Evolutionary conservation across 257 asterid genomes (phyloP).

Genomic region (Solanum paucissectum): DNA sequence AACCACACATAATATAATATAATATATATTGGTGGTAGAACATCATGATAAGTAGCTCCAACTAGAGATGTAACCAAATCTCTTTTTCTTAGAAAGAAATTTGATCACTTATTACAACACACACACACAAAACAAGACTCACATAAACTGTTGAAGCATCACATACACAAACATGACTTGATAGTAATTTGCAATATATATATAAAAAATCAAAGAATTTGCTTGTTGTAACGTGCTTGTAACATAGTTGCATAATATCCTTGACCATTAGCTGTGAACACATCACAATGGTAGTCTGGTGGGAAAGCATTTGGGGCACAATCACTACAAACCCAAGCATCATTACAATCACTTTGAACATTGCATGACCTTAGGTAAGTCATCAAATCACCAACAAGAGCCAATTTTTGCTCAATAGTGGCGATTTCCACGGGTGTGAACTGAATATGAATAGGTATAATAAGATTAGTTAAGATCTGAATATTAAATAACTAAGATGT

Average conservation of each 20-base stretch:
- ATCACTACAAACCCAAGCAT: neutral
- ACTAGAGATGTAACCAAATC: neutral
- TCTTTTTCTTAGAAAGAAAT: neutral
- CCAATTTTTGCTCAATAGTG: neutral
- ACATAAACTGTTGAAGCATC: neutral
- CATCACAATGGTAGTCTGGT: neutral
- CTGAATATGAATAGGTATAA: neutral
- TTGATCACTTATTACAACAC: neutral
- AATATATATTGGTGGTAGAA: neutral
- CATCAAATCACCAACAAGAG: neutral
- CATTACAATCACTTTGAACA: neutral
- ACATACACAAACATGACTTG: neutral
- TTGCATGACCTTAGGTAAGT: neutral
- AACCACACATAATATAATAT: too few species aligned
- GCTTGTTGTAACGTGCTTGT: neutral
- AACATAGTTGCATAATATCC: neutral
- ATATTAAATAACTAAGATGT: too few species aligned
- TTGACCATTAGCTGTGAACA: neutral
- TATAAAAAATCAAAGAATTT: neutral
- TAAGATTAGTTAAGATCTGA: too few species aligned
- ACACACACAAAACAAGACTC: neutral
- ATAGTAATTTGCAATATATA: neutral
- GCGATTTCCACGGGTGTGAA: neutral
- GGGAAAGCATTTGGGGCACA: neutral
- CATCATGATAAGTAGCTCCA: neutral